Base-by-base conservation (phyloP, 768 basidiomycete species). In the Boletus eberwhitei region DNA sequence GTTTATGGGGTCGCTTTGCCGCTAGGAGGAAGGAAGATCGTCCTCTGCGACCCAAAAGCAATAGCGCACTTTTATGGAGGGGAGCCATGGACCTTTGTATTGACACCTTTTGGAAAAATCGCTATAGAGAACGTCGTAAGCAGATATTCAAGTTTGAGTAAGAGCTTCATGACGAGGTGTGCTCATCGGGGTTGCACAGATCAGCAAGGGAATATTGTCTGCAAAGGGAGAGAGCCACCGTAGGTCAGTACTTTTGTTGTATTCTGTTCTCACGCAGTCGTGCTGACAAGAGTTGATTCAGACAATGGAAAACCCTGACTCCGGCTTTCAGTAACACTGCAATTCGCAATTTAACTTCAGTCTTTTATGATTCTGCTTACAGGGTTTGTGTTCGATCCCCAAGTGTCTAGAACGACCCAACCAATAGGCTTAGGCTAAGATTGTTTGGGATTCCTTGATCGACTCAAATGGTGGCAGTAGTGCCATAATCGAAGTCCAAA, bases 41-140 rank as follows among this genome's bases (percentile, higher is more conserved):
- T 78, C 5, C 63, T 81, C 5, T 71, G 73, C 46, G 81, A 81
- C 48, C 76, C 78, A 0, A 81, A 76, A 61, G 82, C 83, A 0
- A 66, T 79, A 19, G 71, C 75, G 0, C 80, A 85, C 56, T 74
- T 81, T 39, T 80, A 75, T 53, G 69, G 77, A 0, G 73, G 67
- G 51, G 83, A 84, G 48, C 78, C 81, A 0, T 79, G 60, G 67
- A 65, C 68, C 0, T 74, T 72, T n/a, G 31, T 63, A 13, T 52
- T 57, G 13, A 66, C 61, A 19, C 70, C 58, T 49, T 57, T 58
- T 17, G 59, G 12, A 35, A 46, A 46, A 62, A 58, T 48, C 4
- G 53, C 47, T 0, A 61, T 66, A 31, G 70, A 67, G 53, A 48
- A 47, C 4, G 0, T 70, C 16, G 74, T 73, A 50, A 51, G 72